Evolutionary conservation across 2,329 filamentous ascomycete species (phyloP).

Genomic region (Akanthomyces dipterigenus): DNA sequence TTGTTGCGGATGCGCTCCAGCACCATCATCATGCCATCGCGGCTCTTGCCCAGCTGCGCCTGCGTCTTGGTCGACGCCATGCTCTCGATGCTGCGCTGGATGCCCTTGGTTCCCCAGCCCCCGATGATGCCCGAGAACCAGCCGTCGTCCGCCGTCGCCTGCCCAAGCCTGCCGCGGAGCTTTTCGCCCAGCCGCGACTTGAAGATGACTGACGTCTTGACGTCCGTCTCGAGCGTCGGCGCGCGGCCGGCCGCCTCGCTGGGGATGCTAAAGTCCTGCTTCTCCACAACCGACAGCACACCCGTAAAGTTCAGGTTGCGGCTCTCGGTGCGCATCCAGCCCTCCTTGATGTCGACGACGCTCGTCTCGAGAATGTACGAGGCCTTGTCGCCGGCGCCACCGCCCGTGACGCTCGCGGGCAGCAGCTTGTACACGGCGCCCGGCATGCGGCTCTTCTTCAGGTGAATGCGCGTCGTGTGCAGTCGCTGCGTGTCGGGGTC

Average conservation of each 20-base stretch:
- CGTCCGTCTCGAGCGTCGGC: conserved; percentile 47
- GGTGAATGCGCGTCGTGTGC: conserved; percentile 70
- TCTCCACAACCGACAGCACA: conserved; percentile 70
- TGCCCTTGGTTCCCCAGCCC: conserved; percentile 60
- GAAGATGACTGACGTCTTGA: conserved; percentile 68
- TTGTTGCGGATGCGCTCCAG: conserved; percentile 60
- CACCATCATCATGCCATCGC: conserved; percentile 77
- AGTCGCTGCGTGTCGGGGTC: conserved; percentile 68
- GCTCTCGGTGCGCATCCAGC: conserved; percentile 78
- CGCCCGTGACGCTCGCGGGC: conserved; percentile 62
- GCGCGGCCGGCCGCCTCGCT: conserved; percentile 18
- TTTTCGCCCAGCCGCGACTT: conserved; percentile 66
- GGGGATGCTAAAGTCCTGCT: conserved; percentile 57
- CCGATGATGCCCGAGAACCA: conserved; percentile 48
- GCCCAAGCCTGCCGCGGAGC: conserved; percentile 47
- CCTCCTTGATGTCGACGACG: conserved; percentile 70
- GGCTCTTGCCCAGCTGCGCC: conserved; percentile 71
- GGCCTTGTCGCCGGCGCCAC: conserved; percentile 58
- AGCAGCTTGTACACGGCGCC: conserved; percentile 68
- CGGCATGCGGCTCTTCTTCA: conserved; percentile 75
- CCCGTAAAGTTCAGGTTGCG: conserved; percentile 77
- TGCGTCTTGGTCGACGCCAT: conserved; percentile 72
- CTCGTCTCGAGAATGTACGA: conserved; percentile 76
- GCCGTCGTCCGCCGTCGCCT: conserved; percentile 36
- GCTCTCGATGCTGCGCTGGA: conserved; percentile 73